A percentile compares a stretch with the other conserved stretches of the same genome.
Conservation (phyloP, 768 basidiomycete genomes). For the Phylloporus sp. region DNA sequence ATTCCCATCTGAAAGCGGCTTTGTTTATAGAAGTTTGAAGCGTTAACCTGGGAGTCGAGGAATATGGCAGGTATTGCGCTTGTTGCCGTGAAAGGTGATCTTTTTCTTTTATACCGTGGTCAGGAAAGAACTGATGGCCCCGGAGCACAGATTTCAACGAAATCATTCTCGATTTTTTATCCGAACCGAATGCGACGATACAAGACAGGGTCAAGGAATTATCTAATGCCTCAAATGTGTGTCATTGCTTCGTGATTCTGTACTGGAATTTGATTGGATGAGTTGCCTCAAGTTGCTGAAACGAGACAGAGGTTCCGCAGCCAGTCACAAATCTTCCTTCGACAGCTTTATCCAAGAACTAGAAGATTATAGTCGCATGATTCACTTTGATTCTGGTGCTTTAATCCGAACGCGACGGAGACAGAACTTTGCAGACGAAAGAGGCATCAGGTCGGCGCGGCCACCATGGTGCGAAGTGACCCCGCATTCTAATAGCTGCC, state of each 20-base stretch:
- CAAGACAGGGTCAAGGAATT: conserved; percentile 17
- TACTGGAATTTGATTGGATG: not conserved
- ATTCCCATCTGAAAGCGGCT: not conserved
- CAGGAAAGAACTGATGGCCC: not conserved
- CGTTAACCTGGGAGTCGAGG: conserved; percentile 19
- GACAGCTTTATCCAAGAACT: conserved; percentile 9
- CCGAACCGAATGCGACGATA: conserved; percentile 2
- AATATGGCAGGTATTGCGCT: conserved; percentile 9
- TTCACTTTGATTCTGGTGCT: not conserved
- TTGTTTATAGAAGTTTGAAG: conserved; percentile 9
- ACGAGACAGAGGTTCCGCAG: conserved; percentile 6
- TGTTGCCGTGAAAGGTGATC: conserved; percentile 15
- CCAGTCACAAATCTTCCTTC: conserved; percentile 10
- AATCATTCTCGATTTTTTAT: conserved; percentile 18
- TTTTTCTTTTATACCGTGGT: not conserved
- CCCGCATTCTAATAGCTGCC: not conserved
- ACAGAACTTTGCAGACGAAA: not conserved
- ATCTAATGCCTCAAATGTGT: conserved; percentile 6
- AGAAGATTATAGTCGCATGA: conserved; percentile 1
- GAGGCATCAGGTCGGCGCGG: not conserved
- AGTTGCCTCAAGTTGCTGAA: conserved; percentile 6
- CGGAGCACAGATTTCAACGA: conserved; percentile 16
- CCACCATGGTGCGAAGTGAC: conserved; percentile 1
- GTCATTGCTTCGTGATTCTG: not conserved
- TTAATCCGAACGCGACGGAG: not conserved